Evolutionary conservation across 441 rosid genomes (phyloP), one percentile per base, ranked within the genome.

Genomic region (Mallotus repandus): DNA sequence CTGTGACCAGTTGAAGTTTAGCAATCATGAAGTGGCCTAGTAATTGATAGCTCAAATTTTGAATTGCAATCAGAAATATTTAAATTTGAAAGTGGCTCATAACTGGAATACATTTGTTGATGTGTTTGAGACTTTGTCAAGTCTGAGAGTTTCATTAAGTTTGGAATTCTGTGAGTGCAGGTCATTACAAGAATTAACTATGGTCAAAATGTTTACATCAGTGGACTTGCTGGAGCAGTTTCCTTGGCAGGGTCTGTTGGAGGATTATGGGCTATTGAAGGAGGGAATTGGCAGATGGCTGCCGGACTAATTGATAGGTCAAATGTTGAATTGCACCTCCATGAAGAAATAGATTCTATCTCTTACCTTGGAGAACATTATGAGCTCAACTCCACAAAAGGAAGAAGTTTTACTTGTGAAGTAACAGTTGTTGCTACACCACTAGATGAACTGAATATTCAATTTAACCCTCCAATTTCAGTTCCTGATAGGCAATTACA

Each of bases 241-340:
- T 95, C 99, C 57, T 66, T 92, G 89, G 99, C 99, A 11, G 99
- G 98, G 70, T 89, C 98, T 43, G 98, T 89, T 57, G 96, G 85
- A 66, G 91, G 88, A 56, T 85, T 95, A 71, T 95, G 99, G 99
- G 77, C 97, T 10, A 76, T 95, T 74, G 87, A 89, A 82, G 98
- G 96, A 76, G 99, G 99, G 45, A 95, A 95, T 77, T 91, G 96
- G 93, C 94, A 88, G 88, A 89, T 95, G 93, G 98, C 94, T 75
- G 86, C 86, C 60, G 90, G 93, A 74, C 79, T 95, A 59, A 85
- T 94, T 38, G 85, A 89, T 75, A 78, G 61, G 69, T 94, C 98
- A 4, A 84, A 91, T 68, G 89, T 91, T 46, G 82, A 74, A 18
- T 82, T 92, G 81, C 92, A 88, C 83, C 84, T 91, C 72, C 80